Conservation (phyloP, 257 asterid species). For the Lavandula angustifolia region DNA sequence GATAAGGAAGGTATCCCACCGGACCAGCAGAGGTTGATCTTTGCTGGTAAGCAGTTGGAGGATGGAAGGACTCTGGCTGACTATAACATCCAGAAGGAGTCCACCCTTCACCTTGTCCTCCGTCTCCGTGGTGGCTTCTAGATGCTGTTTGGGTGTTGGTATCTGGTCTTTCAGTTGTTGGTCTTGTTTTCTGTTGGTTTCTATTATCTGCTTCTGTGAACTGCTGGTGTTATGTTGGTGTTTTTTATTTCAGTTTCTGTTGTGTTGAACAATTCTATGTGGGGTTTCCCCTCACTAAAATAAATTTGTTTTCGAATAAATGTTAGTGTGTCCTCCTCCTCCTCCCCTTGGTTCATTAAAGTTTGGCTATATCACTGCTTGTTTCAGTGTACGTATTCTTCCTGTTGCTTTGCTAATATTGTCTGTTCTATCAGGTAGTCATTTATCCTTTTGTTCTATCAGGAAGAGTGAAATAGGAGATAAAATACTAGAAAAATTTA, state of each 20-base stretch:
- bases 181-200: not conserved
- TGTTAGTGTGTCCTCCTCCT: too few species aligned
- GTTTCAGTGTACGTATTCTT: too few species aligned
- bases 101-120: conserved; percentile 76
- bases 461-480: too few species aligned
- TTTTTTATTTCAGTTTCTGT: not conserved
- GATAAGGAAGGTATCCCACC: conserved; percentile 48
- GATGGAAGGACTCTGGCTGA: conserved; percentile 71
- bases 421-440: too few species aligned
- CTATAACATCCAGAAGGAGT: conserved; percentile 29
- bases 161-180: not conserved
- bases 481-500: too few species aligned
- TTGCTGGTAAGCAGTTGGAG: conserved; percentile 71
- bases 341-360: too few species aligned
- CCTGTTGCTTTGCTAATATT: too few species aligned
- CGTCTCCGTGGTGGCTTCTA: conserved; percentile 85
- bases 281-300: not conserved
- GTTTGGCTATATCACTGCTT: too few species aligned
- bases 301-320: not conserved
- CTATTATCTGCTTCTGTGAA: too few species aligned
- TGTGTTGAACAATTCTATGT: not conserved
- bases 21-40: conserved; percentile 74
- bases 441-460: too few species aligned
- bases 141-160: not conserved
- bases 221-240: too few species aligned